These are phyloP conservation scores for Camelina hispida DNA, from an alignment of 345 rosid species.

Conservation along the genomic window DNA sequence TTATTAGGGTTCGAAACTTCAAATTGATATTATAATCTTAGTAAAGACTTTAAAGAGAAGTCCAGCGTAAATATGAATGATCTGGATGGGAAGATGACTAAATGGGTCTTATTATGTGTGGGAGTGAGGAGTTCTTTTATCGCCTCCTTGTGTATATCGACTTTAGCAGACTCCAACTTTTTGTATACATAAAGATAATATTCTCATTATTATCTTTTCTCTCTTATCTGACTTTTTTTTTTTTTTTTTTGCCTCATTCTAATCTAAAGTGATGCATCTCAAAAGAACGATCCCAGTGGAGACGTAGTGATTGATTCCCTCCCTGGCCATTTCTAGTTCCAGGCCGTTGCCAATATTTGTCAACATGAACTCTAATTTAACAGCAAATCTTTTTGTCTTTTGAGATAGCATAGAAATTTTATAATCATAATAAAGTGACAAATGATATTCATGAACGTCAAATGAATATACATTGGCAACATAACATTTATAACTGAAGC, in stretches of 20 bases:
- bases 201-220: neutral
- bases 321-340: slow-evolving; percentile 33
- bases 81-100: slow-evolving; percentile 14
- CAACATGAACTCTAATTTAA: neutral
- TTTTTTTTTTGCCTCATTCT: neutral
- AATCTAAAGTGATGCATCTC: slow-evolving; percentile 10
- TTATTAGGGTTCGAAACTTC: neutral
- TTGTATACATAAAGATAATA: slow-evolving; percentile 2
- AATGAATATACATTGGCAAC: neutral
- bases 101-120: slow-evolving; percentile 1
- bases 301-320: slow-evolving; percentile 25
- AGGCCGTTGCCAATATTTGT: neutral
- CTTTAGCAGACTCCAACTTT: slow-evolving; percentile 27
- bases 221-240: neutral
- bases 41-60: neutral
- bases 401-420: neutral
- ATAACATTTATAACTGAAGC: neutral
- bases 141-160: slow-evolving; percentile 19
- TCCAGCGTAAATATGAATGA: neutral
- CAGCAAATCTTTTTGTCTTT: neutral
- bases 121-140: neutral
- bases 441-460: slow-evolving; percentile 3
- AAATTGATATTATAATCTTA: neutral
- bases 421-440: slow-evolving; percentile 2
- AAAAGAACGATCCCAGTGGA: slow-evolving; percentile 1